Base-by-base conservation (phyloP, 257 asterid species). In the Dorcoceras hygrometricum region DNA sequence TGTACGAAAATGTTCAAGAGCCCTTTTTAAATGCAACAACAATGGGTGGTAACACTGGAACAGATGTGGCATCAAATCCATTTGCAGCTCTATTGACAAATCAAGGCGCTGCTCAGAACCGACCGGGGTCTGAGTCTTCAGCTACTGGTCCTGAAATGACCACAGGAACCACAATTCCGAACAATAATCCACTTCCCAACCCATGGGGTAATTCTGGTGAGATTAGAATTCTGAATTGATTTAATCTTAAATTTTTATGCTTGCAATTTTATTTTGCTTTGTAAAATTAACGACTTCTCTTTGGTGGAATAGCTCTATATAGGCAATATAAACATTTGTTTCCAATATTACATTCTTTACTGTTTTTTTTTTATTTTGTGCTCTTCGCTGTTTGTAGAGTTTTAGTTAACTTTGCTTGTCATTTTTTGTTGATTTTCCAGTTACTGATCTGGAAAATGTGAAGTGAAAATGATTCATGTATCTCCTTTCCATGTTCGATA, bases 1-100 rank as follows among this genome's bases (percentile, higher is more conserved):
- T 83, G 89, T 83, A 83, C 71, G 86, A 83, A 77, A 83, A 81
- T 78, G 89, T 83, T 26, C 86, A 83, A 68, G 86, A 83, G 76
- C 87, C 90, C 51, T 69, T 84, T 28, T 81, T 84, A 26, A 81
- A 81, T 71, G 89, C 87, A 32, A 79, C 89, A 6, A 73, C 87
- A n/a, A 72, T 73, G 80, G 73, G 78, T 55, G 87, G 85, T 58
- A 87, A 77, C 36, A 62, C 67, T 63, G 76, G 81, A 73, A 73
- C 59, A 65, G 81, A 66, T 63, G 62, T 32, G 57, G 85, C 79
- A 59, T 65, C 87, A 36, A 81, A 84, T 74, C 89, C 89, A 4
- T 79, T 79, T 72, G 83, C 83, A 8, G 82, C 87, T 31, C 85
- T 81, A 25, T 62, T 81, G 72, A 83, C 81, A 29, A 63, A 56